Evolutionary conservation across 345 rosid genomes (phyloP).

Genomic region (Geranium brycei): DNA sequence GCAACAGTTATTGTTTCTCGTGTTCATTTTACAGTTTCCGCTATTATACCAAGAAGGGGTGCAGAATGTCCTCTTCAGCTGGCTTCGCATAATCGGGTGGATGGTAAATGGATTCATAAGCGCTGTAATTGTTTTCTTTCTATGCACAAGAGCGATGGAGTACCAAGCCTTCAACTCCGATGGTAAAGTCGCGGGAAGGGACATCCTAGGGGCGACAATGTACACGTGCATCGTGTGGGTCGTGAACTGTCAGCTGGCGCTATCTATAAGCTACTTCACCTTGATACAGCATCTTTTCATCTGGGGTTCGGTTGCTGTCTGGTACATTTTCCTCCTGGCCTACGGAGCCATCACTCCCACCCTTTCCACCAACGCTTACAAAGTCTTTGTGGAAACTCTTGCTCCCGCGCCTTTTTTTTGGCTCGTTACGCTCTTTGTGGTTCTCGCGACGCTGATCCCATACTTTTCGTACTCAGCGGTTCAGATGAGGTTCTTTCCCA

Average conservation of each 20-base stretch:
- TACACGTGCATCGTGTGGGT: slow-evolving; percentile 73
- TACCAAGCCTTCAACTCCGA: slow-evolving; percentile 53
- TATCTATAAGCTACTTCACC: slow-evolving; percentile 63
- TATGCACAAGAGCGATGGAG: slow-evolving; percentile 47
- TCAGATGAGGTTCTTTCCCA: slow-evolving; percentile 71
- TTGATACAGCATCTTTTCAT: slow-evolving; percentile 45
- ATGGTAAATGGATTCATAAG: slow-evolving; percentile 60
- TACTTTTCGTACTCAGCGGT: slow-evolving; percentile 45
- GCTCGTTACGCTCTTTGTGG: slow-evolving; percentile 41
- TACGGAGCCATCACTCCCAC: slow-evolving; percentile 44
- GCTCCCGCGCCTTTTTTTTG: slow-evolving; percentile 69
- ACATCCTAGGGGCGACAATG: slow-evolving; percentile 59
- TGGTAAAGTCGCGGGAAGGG: slow-evolving; percentile 55
- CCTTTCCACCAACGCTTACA: slow-evolving; percentile 36
- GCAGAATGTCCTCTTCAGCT: slow-evolving; percentile 66
- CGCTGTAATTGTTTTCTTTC: slow-evolving; percentile 49
- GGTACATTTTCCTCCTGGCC: slow-evolving; percentile 60
- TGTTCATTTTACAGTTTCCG: slow-evolving; percentile 49
- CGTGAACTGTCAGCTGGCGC: slow-evolving; percentile 71
- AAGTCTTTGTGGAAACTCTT: slow-evolving; percentile 57
- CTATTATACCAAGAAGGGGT: slow-evolving; percentile 78
- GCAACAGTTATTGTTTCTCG: slow-evolving; percentile 3
- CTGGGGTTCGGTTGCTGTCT: slow-evolving; percentile 56
- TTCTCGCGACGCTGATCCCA: slow-evolving; percentile 36
- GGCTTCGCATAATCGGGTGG: slow-evolving; percentile 65